Base-by-base conservation (phyloP, 1,284 basidiomycete genomes). In the Tilletia setariae region DNA sequence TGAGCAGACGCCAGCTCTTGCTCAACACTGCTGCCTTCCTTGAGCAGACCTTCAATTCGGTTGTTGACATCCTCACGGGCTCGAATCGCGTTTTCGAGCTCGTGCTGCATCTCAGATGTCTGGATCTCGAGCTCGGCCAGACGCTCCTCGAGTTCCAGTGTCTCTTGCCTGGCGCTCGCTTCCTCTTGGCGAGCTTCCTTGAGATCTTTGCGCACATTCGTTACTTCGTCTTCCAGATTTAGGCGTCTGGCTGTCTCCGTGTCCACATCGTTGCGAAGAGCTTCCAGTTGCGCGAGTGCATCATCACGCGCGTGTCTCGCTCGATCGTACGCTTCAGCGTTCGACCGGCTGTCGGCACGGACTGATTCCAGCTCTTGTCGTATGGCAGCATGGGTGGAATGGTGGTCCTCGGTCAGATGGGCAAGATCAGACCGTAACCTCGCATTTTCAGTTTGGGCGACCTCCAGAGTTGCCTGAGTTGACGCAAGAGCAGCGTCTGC, bases 161-260 rank as follows among this genome's bases (percentile, higher is more conserved):
- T 73, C 56, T 77, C 76, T 15, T 70, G 74, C 28, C 66, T 69
- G 2, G 73, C 71, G 47, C 77, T 71, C 4, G 67, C 72, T 61
- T 77, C 75, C 11, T 62, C 51, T 23, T 72, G 68, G 40, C 75
- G 66, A 16, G 73, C 73, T 61, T 74, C 71, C 64, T 80, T 76
- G 25, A 77, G 51, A 25, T 76, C 76, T 11, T 67, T 68, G 30
- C 78, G 73, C 2, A 79, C 71, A 19, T 73, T 69, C 11, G 63
- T 72, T n/a, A 80, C 70, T 49, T 79, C 78, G 25, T 80, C 77
- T 42, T 72, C 72, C 72, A 79, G 76, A 62, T 79, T 79, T 43
- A 76, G 66, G 8, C 77, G 71, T 21, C 78, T 71, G 46, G 75
- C 77, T 1, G 64, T 61, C 49, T 79, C 77, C 16, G 72, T 70